phyloP scores from a whole-genome alignment of 208 protist genomes.

The Trypanosoma boissoni region DNA sequence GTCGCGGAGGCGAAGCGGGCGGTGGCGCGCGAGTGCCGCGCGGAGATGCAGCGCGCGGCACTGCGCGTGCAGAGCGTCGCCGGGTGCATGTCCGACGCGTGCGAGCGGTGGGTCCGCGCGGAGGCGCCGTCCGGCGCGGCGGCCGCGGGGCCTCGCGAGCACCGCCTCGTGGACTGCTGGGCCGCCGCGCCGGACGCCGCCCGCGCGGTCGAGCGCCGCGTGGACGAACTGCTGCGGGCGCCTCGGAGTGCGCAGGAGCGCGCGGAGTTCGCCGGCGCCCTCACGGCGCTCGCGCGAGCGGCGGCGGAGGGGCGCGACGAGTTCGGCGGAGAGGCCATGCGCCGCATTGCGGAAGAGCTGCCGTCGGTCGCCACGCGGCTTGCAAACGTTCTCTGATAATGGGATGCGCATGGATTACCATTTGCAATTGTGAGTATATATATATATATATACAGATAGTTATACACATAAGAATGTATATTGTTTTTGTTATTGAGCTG shows the following conservation, averaged over 20 bases:
- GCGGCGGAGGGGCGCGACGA: slow-evolving; percentile 31
- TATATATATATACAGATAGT: background rate
- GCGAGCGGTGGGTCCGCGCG: slow-evolving; percentile 21
- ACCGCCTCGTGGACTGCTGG: slow-evolving; percentile 17
- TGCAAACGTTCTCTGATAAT: background rate
- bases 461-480: too few relatives aligned
- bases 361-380: slow-evolving; percentile 34
- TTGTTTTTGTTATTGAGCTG: background rate
- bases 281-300: slow-evolving; percentile 53
- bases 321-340: slow-evolving; percentile 13
- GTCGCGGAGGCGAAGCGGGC: slow-evolving; percentile 26
- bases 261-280: slow-evolving; percentile 40
- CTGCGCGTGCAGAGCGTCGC: slow-evolving; percentile 38
- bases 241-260: slow-evolving; percentile 16
- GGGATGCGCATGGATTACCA: background rate
- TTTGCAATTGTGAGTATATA: background rate
- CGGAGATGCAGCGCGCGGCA: slow-evolving; percentile 29
- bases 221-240: slow-evolving; percentile 24
- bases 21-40: slow-evolving; percentile 30
- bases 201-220: slow-evolving; percentile 28
- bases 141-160: background rate
- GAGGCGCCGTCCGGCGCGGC: background rate
- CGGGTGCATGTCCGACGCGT: slow-evolving; percentile 28
- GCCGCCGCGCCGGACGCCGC: too few relatives aligned
- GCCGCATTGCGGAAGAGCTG: slow-evolving; percentile 42